Evolutionary conservation across 2,329 filamentous ascomycete genomes (phyloP), one percentile per base, ranked within the genome.

Genomic region (Raffaelea albimanens): DNA sequence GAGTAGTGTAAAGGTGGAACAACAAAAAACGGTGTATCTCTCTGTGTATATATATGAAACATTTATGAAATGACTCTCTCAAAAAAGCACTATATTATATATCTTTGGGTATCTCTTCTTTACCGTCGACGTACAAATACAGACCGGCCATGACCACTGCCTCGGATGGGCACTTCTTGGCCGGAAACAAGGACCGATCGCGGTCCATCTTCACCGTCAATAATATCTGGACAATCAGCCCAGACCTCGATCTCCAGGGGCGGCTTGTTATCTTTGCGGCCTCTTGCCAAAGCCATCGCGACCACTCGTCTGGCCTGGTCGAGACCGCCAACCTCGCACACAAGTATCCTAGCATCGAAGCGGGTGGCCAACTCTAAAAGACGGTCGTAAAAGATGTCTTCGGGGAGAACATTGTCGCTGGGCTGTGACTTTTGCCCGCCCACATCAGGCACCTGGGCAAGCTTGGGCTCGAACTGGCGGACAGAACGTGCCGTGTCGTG

Each of bases 401-500:
- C 69, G 2, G 58, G 59, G n/a, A 18, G 19, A 16, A 43, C 44
- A 0, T 20, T 25, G 22, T 50, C 38, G 38, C 4, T n/a, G n/a
- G n/a, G 43, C 33, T 3, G 20, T 29, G 19, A 3, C 31, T 5
- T 3, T 7, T 19, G 41, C 16, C 40, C 11, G 41, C 52, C 52
- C 44, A 7, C 14, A n/a, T n/a, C n/a, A n/a, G 76, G 75, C 10
- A 97, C 86, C 14, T 97, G 71, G 1, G 93, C 93, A 13, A 86
- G 65, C 53, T 70, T 77, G 3, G 93, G 93, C 64, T 98, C 93
- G 60, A 80, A 88, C 41, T 80, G 80, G 16, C 88, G 78, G 25
- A 96, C 91, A 13, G 86, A 91, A 22, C 81, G 76, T 1, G 74
- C 70, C 1, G 84, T 89, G 18, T 78, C 76, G 36, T 65, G 72